These are phyloP conservation scores for Trichaptum fuscoviolaceum DNA, from an alignment of 768 basidiomycete species.

Conservation along the genomic window DNA sequence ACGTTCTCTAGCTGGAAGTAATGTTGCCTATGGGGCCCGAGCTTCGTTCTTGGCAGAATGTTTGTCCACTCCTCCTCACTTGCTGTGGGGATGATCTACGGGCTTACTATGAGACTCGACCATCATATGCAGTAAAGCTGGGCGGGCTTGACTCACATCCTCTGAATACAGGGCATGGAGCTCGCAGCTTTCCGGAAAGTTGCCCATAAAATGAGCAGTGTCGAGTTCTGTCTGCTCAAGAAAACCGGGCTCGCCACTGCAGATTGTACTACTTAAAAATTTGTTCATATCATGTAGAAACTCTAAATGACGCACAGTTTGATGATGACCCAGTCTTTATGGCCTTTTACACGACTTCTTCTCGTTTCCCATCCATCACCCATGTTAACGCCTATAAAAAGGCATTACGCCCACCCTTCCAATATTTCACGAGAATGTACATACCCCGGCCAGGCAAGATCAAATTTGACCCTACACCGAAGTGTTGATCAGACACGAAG, in stretches of 20 bases:
- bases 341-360: constrained; percentile 70
- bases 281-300: background rate
- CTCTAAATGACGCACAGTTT: constrained; percentile 57
- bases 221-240: constrained; percentile 85
- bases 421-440: constrained; percentile 8
- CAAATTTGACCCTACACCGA: constrained; percentile 85
- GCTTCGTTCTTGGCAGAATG: constrained; percentile 70
- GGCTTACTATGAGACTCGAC: background rate
- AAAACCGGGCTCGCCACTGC: constrained; percentile 66
- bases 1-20: constrained; percentile 78
- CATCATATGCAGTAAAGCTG: background rate
- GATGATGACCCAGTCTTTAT: constrained; percentile 89
- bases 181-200: constrained; percentile 88
- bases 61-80: constrained; percentile 59
- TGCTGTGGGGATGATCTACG: constrained; percentile 21
- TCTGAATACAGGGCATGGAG: constrained; percentile 49
- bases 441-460: constrained; percentile 83
- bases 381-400: constrained; percentile 70
- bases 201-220: constrained; percentile 93
- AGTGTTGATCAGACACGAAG: constrained; percentile 90
- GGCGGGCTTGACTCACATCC: constrained; percentile 25
- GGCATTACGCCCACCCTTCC: background rate
- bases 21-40: constrained; percentile 88
- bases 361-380: constrained; percentile 99
- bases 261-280: constrained; percentile 5